phyloP scores from a whole-genome alignment of 2,329 filamentous ascomycete genomes.

The Ceratocystiopsis sp. region DNA sequence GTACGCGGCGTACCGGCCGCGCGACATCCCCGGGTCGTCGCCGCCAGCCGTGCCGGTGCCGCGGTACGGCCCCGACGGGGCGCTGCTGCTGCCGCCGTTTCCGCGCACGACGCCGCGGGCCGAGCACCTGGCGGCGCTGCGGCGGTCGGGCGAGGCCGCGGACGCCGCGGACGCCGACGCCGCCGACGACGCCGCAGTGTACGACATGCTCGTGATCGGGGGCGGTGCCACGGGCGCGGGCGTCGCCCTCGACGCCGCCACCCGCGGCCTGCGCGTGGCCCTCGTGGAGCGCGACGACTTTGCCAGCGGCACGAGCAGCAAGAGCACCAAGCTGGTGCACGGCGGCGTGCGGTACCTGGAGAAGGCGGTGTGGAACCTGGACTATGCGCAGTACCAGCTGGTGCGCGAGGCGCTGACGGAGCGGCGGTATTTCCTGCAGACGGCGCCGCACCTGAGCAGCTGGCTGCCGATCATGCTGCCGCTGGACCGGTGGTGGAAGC shows the following conservation, averaged over 20 bases:
- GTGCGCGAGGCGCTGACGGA: slow-evolving; percentile 70
- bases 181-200: slow-evolving; percentile 33
- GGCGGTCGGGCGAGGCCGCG: slow-evolving; percentile 19
- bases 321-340: slow-evolving; percentile 79
- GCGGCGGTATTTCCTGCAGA: slow-evolving; percentile 67
- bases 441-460: slow-evolving; percentile 62
- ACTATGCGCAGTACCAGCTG: slow-evolving; percentile 66
- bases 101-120: slow-evolving; percentile 43
- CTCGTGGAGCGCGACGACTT: slow-evolving; percentile 73
- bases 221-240: slow-evolving; percentile 65
- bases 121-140: slow-evolving; percentile 47
- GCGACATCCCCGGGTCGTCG: slow-evolving; percentile 54
- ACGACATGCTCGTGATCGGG: slow-evolving; percentile 64
- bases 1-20: slow-evolving; percentile 44
- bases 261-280: slow-evolving; percentile 62
- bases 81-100: slow-evolving; percentile 49
- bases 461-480: slow-evolving; percentile 76
- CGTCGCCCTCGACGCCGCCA: slow-evolving; percentile 66
- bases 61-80: slow-evolving; percentile 49
- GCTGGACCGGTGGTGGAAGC: slow-evolving; percentile 68
- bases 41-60: slow-evolving; percentile 53
- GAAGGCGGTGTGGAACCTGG: slow-evolving; percentile 71
- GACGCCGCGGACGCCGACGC: slow-evolving; percentile 44
- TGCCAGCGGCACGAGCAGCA: slow-evolving; percentile 64
- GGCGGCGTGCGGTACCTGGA: slow-evolving; percentile 72